Evolutionary conservation across 495 filamentous ascomycete species (phyloP), one percentile per base, ranked within the genome.

Genomic region (Margaritispora aquatica): DNA sequence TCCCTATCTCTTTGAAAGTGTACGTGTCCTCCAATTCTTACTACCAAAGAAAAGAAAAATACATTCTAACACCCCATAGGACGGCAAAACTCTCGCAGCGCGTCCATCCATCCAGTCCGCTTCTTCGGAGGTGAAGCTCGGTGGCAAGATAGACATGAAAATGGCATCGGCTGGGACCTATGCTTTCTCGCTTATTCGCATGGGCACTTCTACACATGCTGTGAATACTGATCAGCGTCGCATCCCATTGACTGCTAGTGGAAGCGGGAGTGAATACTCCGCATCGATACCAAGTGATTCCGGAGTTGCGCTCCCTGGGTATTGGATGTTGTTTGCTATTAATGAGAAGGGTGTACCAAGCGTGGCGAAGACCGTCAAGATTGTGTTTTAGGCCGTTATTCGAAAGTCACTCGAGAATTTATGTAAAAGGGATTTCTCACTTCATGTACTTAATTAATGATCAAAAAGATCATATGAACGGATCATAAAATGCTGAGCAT

Each of bases 151-250:
- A n/a, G n/a, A n/a, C n/a, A n/a, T n/a, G n/a, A n/a, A n/a, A n/a
- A n/a, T n/a, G n/a, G n/a, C n/a, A n/a, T n/a, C n/a, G n/a, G n/a
- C n/a, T n/a, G n/a, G n/a, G n/a, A n/a, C n/a, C n/a, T n/a, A n/a
- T 63, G 60, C 10, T 9, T 58, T 46, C n/a, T 63, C 64, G 1
- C 59, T 84, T 5, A 57, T 84, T 22, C 69, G 83, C 22, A 66
- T 74, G 19, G 74, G 79, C 21, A 72, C 71, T 1, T 68, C 69
- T 5, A 83, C 83, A 13, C 83, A 86, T 58, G 77, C 80, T 1
- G 74, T 86, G 47, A 78, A 86, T 62, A 84, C 79, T 1, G 82
- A 83, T 61, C 82, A 85, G 66, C 69, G 82, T 10, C 75, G 80
- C 1, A 70, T 85, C 38, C 69, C 73, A 1, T 69, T 83, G 1